Evolutionary conservation across 176 grass and related monocot genomes (phyloP).

Genomic region (Microstegium vimineum): DNA sequence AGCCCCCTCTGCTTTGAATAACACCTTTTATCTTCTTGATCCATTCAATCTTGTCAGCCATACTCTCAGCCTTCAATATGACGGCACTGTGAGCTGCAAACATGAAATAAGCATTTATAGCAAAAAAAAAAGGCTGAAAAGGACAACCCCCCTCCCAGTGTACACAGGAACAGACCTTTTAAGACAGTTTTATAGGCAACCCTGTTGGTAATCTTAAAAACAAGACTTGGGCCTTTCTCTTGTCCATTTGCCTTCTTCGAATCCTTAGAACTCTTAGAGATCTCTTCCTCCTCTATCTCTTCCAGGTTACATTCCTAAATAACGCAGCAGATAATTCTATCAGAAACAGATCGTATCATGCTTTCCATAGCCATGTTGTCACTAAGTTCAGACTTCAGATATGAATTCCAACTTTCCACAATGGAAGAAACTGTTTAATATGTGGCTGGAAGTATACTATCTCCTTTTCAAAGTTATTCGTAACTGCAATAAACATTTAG

Average conservation of each 20-base stretch:
- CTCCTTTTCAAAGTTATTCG: not conserved
- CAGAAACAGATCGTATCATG: constrained; percentile 12
- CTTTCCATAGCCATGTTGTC: not conserved
- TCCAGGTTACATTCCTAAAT: constrained; percentile 93
- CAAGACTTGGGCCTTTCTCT: constrained; percentile 78
- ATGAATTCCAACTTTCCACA: not conserved
- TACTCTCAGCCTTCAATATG: constrained; percentile 86
- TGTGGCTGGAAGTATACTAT: not conserved
- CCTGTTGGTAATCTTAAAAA: constrained; percentile 98
- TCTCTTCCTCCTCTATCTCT: constrained; percentile 89
- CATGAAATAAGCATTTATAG: constrained; percentile 27
- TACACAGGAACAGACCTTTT: constrained; percentile 54
- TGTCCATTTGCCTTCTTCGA: constrained; percentile 82
- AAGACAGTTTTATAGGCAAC: constrained; percentile 94
- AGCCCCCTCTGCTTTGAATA: constrained; percentile 67
- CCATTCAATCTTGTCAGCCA: constrained; percentile 90
- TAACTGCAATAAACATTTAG: not conserved
- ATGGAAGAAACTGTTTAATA: not conserved
- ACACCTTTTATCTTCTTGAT: constrained; percentile 79
- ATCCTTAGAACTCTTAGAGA: constrained; percentile 81
- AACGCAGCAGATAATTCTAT: constrained; percentile 3
- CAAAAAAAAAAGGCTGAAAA: not conserved
- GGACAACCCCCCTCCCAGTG: not conserved
- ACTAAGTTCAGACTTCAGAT: constrained; percentile 14
- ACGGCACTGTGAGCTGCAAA: constrained; percentile 89